Percentiles rank a stretch among this genome's conserved stretches.
phyloP scores from a whole-genome alignment of 2,329 filamentous ascomycete species.

The Pseudogymnoascus sp. region DNA sequence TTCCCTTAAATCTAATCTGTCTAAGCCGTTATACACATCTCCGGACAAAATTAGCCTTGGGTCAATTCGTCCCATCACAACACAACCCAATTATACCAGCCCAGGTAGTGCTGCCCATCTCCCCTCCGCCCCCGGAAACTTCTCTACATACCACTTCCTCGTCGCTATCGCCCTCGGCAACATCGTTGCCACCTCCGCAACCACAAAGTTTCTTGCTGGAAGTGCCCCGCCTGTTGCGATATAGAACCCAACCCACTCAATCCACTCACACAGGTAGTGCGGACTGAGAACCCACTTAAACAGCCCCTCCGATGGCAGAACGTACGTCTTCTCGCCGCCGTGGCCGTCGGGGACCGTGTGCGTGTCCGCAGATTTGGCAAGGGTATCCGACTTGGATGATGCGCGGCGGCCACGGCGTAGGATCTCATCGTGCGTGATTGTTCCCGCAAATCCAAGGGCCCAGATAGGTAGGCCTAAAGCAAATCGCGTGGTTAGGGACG shows the following conservation, averaged over 20 bases:
- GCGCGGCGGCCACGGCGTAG: conserved; percentile 76
- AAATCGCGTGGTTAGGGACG: conserved; percentile 42
- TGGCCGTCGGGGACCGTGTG: conserved; percentile 24
- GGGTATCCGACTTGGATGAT: conserved; percentile 40
- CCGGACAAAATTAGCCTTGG: neutral
- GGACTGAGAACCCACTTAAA: conserved; percentile 81
- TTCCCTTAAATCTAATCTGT: neutral
- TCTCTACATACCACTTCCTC: conserved; percentile 76
- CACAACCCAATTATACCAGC: conserved; percentile 18
- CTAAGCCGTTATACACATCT: neutral
- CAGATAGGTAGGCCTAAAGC: conserved; percentile 65
- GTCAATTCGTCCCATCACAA: neutral
- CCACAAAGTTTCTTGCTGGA: conserved; percentile 71
- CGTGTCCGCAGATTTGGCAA: conserved; percentile 39
- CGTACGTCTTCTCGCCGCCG: conserved; percentile 72
- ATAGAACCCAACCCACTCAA: conserved; percentile 90
- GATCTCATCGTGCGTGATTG: conserved; percentile 85
- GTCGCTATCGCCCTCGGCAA: conserved; percentile 75
- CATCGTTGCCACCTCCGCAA: conserved; percentile 90
- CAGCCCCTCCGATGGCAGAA: conserved; percentile 73
- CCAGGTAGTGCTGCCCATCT: conserved; percentile 65
- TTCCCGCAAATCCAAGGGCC: conserved; percentile 65
- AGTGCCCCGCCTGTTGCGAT: conserved; percentile 58
- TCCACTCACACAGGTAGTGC: conserved; percentile 94
- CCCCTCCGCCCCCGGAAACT: conserved; percentile 71